A percentile compares a stretch with the other conserved stretches of the same genome.
These are phyloP conservation scores for Ustilago shanxiensis DNA, from an alignment of 1,284 basidiomycete genomes.

Conservation along the genomic window DNA sequence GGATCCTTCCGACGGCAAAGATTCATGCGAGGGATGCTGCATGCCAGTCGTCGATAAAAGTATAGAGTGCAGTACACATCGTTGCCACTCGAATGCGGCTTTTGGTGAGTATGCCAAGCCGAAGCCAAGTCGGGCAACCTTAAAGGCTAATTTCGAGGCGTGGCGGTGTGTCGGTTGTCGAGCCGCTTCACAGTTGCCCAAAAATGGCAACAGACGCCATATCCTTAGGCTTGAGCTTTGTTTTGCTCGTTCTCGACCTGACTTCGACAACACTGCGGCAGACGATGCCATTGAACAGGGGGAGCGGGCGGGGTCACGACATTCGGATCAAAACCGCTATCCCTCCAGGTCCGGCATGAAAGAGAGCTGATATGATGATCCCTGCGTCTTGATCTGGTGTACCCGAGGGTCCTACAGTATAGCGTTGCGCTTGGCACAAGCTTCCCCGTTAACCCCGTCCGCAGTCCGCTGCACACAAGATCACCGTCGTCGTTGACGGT, in stretches of 20 bases:
- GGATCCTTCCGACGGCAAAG: neutral
- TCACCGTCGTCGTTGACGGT: neutral
- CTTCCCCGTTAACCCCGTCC: conserved; percentile 4
- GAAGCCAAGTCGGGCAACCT: neutral
- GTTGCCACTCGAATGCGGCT: neutral
- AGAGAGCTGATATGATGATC: neutral
- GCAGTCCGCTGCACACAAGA: conserved; percentile 4
- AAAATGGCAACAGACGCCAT: neutral
- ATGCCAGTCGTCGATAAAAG: neutral
- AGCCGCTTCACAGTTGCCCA: neutral
- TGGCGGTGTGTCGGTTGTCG: neutral
- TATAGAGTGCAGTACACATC: neutral
- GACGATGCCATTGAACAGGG: too few relatives aligned
- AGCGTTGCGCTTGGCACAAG: neutral
- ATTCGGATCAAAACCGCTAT: neutral
- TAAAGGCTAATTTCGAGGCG: neutral
- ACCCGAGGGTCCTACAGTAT: conserved; percentile 3
- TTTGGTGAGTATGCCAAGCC: neutral
- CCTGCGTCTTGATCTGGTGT: neutral
- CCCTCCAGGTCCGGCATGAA: neutral
- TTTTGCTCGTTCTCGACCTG: neutral
- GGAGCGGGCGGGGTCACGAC: neutral
- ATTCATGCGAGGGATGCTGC: neutral
- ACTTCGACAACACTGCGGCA: neutral
- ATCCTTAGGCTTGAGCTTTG: neutral